Evolutionary conservation across 208 protist genomes (phyloP).

Genomic region (Trypanosoma melophagium): DNA sequence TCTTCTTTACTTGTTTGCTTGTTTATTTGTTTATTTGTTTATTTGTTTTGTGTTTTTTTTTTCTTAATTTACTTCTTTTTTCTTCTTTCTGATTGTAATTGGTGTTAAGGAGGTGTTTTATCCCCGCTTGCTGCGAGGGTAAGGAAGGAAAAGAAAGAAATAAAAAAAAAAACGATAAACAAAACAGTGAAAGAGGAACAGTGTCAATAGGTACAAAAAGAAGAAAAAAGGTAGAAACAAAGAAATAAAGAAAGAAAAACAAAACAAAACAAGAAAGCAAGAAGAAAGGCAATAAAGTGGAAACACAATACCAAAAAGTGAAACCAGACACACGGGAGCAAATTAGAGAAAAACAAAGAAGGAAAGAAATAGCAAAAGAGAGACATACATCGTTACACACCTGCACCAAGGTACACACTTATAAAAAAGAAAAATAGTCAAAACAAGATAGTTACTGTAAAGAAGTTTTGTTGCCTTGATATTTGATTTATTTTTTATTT

Average conservation of each 20-base stretch:
- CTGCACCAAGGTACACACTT: too few relatives aligned
- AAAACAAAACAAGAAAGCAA: background rate
- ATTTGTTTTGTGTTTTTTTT: slow-evolving; percentile 4
- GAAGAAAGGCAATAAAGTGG: background rate
- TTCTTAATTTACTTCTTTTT: slow-evolving; percentile 3
- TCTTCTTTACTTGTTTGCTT: slow-evolving; percentile 4
- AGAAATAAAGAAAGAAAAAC: background rate
- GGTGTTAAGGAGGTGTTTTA: background rate
- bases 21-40: slow-evolving; percentile 14
- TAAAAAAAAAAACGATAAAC: slow-evolving; percentile 12
- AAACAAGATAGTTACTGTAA: background rate
- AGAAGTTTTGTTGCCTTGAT: slow-evolving; percentile 7
- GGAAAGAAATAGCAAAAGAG: slow-evolving; percentile 6
- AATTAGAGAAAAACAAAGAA: slow-evolving; percentile 10
- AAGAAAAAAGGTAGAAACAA: background rate
- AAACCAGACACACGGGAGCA: background rate
- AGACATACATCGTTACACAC: slow-evolving; percentile 21
- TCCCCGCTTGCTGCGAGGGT: background rate
- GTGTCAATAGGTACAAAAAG: background rate
- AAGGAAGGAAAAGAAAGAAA: slow-evolving; percentile 1
- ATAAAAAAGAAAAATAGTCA: background rate
- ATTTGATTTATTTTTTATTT: background rate
- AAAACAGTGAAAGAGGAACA: background rate
- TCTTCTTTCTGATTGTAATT: background rate
- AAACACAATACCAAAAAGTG: slow-evolving; percentile 2